These are phyloP conservation scores for Trametes pubescens DNA, from an alignment of 1,284 basidiomycete species.

Conservation along the genomic window DNA sequence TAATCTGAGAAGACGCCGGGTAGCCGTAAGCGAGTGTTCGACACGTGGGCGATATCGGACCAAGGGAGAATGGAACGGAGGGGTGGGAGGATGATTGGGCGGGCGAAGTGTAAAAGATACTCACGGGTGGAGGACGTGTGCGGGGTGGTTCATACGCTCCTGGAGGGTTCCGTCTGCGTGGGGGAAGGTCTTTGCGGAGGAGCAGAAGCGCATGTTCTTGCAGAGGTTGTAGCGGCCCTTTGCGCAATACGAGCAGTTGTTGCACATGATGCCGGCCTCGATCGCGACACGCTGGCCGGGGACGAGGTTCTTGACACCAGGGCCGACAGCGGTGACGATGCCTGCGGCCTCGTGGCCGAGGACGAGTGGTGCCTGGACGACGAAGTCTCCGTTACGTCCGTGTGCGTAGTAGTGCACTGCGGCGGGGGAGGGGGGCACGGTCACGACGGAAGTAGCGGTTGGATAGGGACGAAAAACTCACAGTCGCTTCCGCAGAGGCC, in stretches of 20 bases:
- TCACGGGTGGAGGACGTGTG: constrained; percentile 85
- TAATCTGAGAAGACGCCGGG: constrained; percentile 56
- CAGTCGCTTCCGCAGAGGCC: constrained; percentile 93
- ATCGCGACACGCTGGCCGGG: constrained; percentile 93
- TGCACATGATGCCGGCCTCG: constrained; percentile 92
- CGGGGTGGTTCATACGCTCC: constrained; percentile 88
- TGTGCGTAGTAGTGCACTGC: constrained; percentile 90
- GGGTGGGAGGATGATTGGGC: constrained; percentile 19
- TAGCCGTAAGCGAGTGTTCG: constrained; percentile 25
- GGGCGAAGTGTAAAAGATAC: constrained; percentile 43
- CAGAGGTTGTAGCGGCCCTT: constrained; percentile 95
- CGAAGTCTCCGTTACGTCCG: constrained; percentile 92
- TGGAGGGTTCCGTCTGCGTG: constrained; percentile 94
- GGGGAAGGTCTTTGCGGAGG: constrained; percentile 90
- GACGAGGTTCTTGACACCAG: constrained; percentile 68
- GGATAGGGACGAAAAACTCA: constrained; percentile 49
- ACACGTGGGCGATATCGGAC: constrained; percentile 25
- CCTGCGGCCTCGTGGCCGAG: constrained; percentile 95
- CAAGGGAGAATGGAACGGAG: constrained; percentile 15
- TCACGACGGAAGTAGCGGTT: constrained; percentile 31
- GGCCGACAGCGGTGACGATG: constrained; percentile 77
- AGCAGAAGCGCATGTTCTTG: constrained; percentile 87
- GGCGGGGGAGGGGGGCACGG: constrained; percentile 19
- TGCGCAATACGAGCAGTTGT: constrained; percentile 69
- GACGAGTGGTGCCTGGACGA: constrained; percentile 82